Percentiles rank a stretch among this genome's conserved stretches.
Evolutionary conservation across 2,329 filamentous ascomycete species (phyloP).

Genomic region (Leptographium galeiforme): DNA sequence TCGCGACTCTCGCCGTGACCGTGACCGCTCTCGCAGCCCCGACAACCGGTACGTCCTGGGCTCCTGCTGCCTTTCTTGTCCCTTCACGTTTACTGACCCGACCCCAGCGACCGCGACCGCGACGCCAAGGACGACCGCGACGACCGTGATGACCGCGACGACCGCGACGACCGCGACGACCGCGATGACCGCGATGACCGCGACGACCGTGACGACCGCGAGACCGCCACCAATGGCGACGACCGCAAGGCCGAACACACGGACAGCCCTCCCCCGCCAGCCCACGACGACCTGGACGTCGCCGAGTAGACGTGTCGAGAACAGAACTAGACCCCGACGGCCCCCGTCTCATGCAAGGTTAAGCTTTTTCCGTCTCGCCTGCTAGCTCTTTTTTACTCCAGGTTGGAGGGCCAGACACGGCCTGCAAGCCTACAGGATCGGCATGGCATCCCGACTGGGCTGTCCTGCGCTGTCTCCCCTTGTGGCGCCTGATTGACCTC

Average conservation of each 20-base stretch:
- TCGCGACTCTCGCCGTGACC: slow-evolving; percentile 53
- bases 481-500: neutral
- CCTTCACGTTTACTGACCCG: neutral
- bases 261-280: slow-evolving; percentile 68
- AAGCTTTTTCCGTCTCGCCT: neutral
- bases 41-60: slow-evolving; percentile 36
- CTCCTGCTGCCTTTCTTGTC: neutral
- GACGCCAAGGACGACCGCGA: slow-evolving; percentile 31
- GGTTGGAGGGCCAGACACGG: neutral
- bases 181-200: slow-evolving; percentile 62
- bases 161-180: slow-evolving; percentile 57
- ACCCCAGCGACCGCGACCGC: slow-evolving; percentile 24
- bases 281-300: slow-evolving; percentile 90
- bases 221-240: slow-evolving; percentile 70
- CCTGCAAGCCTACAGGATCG: neutral
- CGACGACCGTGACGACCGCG: slow-evolving; percentile 57
- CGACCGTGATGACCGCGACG: slow-evolving; percentile 58
- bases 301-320: slow-evolving; percentile 48
- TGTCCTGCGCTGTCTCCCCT: neutral
- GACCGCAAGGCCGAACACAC: slow-evolving; percentile 61
- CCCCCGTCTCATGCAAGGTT: neutral
- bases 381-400: neutral
- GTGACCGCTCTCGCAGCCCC: slow-evolving; percentile 62
- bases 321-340: neutral
- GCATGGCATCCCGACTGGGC: neutral